Evolutionary conservation across 208 protist genomes (phyloP), one percentile per base, ranked within the genome.

Genomic region (Trypanosoma vivax): DNA sequence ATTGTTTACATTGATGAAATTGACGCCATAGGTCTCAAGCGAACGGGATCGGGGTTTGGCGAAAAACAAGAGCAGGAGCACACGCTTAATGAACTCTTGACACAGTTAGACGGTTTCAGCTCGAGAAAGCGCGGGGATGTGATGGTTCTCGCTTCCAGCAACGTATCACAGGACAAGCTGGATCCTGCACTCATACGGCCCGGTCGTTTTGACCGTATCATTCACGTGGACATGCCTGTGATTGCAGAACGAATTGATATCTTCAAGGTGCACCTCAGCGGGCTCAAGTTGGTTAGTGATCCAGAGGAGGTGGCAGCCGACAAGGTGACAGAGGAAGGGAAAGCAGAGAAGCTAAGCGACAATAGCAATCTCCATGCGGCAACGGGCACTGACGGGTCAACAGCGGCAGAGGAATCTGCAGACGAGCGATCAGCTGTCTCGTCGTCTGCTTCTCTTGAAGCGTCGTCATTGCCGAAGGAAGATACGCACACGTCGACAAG

Each of bases 1-100:
- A 96, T 98, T 58, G 71, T 98, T 24, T 98, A 97, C 71, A 98
- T 99, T 53, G 97, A 99, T 73, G 97, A 99, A 61, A 98, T 99
- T 48, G 97, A 99, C 62, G 97, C 97, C 2, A 90, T 99, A 41
- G 96, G 96, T 14, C 54, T 84, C 21, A 82, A 79, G 60, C 68
- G 88, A 7, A 61, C 75, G 34, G 86, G 86, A 7, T 60, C 58
- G 3, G 68, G 72, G 7, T 60, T 78, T 38, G 82, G 83, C 9
- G 91, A 94, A 52, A 90, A 83, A 37, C 94, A 96, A 53, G 96
- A 98, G 69, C 85, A 96, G 45, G 96, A 98, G 70, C 96, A 97
- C 39, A 98, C 97, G 13, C 76, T 99, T 10, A 99, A 99, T 70
- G 94, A 97, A 70, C 73, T 99, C n/a, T 77, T 99, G 3, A 92